Percentiles rank a stretch among this genome's conserved stretches.
Conservation (phyloP, 495 filamentous ascomycete species). For the Lophiostoma macrostomum region DNA sequence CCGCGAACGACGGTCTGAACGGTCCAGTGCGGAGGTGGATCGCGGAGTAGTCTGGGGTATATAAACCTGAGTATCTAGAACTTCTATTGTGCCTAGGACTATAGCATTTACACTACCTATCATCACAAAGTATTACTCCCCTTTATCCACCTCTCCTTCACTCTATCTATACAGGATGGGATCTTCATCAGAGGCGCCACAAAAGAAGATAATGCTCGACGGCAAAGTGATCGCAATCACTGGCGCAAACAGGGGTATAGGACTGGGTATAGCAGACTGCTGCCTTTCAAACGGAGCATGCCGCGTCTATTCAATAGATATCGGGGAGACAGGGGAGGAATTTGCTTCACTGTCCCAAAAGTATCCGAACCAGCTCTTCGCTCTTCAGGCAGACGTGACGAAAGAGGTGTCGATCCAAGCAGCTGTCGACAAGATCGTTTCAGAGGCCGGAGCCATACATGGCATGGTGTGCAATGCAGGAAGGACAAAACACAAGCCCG, state of each 20-base stretch:
- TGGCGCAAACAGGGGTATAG: conserved; percentile 12
- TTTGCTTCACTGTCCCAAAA: conserved; percentile 39
- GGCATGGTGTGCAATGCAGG: conserved; percentile 52
- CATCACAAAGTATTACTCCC: too few species aligned
- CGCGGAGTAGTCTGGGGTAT: too few species aligned
- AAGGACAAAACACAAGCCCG: conserved; percentile 48
- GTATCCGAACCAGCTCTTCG: conserved; percentile 41
- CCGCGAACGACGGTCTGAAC: too few species aligned
- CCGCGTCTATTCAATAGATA: conserved; percentile 43
- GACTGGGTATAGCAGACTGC: conserved; percentile 18
- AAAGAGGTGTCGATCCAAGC: conserved; percentile 42
- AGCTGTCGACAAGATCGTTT: conserved; percentile 43
- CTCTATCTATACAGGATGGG: conserved; percentile 5
- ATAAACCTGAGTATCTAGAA: too few species aligned
- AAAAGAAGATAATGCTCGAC: conserved; percentile 19
- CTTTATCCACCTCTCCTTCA: neutral
- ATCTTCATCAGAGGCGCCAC: neutral
- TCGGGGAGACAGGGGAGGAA: conserved; percentile 42
- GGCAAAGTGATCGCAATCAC: conserved; percentile 34
- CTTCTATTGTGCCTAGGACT: too few species aligned
- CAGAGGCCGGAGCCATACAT: conserved; percentile 47
- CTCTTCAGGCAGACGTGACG: conserved; percentile 44
- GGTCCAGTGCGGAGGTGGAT: too few species aligned
- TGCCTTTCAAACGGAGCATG: conserved; percentile 40
- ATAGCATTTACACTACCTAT: too few species aligned